These are phyloP conservation scores for Hyphopichia fennica DNA, from an alignment of 1,139 yeast genomes.

Conservation along the genomic window DNA sequence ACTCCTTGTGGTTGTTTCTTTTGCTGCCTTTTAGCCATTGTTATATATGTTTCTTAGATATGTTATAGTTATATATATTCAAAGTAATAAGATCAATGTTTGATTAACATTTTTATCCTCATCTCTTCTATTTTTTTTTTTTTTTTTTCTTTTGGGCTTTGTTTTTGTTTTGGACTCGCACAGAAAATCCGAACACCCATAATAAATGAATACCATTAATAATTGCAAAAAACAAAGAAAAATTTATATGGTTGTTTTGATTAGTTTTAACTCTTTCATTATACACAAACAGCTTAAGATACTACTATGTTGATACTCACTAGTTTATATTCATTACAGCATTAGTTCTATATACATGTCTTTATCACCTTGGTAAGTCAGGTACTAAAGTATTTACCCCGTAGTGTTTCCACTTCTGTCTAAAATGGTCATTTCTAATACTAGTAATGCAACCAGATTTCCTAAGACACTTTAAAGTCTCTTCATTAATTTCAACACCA, in stretches of 20 bases:
- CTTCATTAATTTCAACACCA: conserved; percentile 35
- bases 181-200: neutral
- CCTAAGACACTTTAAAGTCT: conserved; percentile 26
- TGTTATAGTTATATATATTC: no score
- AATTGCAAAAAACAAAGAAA: no score
- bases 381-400: conserved; percentile 33
- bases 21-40: neutral
- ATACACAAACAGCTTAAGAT: no score
- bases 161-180: neutral
- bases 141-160: neutral
- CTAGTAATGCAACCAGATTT: conserved; percentile 18
- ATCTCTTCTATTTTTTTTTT: neutral
- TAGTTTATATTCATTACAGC: no score
- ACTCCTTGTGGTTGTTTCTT: conserved; percentile 29
- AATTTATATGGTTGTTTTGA: no score
- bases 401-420: conserved; percentile 35
- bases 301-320: no score
- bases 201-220: neutral
- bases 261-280: no score
- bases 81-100: neutral
- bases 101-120: neutral
- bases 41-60: no score
- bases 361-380: conserved; percentile 4
- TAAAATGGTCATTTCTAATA: conserved; percentile 26
- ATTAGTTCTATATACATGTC: neutral